A percentile compares a stretch with the other conserved stretches of the same genome.
Evolutionary conservation across 768 basidiomycete genomes (phyloP).

Genomic region (Hebeloma cylindrosporum): DNA sequence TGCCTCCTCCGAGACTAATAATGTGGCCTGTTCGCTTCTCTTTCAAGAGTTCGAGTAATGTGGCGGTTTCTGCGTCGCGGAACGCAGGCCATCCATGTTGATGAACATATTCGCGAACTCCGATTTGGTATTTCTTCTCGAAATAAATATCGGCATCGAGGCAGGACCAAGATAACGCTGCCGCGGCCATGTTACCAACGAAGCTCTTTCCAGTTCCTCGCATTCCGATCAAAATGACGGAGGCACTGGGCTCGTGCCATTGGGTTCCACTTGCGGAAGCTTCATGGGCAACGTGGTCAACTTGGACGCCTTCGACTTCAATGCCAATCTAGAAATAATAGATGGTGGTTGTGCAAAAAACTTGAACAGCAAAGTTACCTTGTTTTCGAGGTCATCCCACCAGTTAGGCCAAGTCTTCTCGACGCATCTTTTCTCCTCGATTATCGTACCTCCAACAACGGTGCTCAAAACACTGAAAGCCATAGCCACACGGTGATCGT

Average conservation of each 20-base stretch:
- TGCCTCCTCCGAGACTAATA: conserved; percentile 91
- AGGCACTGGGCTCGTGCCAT: conserved; percentile 40
- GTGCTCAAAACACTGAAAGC: conserved; percentile 89
- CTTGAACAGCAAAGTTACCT: conserved; percentile 46
- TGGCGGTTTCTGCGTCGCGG: conserved; percentile 72
- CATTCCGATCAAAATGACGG: conserved; percentile 89
- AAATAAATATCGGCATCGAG: conserved; percentile 88
- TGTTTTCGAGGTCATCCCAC: conserved; percentile 98
- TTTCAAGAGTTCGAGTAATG: conserved; percentile 67
- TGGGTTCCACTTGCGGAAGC: conserved; percentile 44
- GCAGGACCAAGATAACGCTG: conserved; percentile 64
- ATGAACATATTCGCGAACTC: conserved; percentile 77
- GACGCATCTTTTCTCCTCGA: conserved; percentile 97
- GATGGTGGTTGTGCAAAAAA: background rate
- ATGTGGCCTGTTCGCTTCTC: conserved; percentile 61
- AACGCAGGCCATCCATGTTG: conserved; percentile 87
- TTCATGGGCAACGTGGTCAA: conserved; percentile 42
- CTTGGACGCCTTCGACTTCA: conserved; percentile 81
- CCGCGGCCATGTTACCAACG: conserved; percentile 77
- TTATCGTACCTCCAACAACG: conserved; percentile 68
- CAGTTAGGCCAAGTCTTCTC: conserved; percentile 99
- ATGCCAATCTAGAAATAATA: conserved; percentile 72
- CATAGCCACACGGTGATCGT: conserved; percentile 99
- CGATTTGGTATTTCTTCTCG: conserved; percentile 55
- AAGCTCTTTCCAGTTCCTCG: conserved; percentile 95